A percentile compares a stretch with the other conserved stretches of the same genome.
These are phyloP conservation scores for Monilinia vaccinii-corymbosi DNA, from an alignment of 2,329 filamentous ascomycete species.

Conservation along the genomic window DNA sequence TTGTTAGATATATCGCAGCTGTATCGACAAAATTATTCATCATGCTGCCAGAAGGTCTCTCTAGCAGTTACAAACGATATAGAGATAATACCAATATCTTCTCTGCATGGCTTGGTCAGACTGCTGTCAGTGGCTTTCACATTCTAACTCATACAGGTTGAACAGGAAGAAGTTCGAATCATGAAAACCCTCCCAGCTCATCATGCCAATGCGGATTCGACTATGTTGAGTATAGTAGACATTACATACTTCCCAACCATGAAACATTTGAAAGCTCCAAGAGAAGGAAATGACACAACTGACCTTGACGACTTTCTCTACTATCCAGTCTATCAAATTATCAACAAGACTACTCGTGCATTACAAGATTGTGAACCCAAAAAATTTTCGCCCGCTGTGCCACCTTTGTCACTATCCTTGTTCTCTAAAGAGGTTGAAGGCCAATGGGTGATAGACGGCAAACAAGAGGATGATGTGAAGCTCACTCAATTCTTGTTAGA, in stretches of 20 bases:
- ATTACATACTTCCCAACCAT: not conserved
- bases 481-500: not conserved
- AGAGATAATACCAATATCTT: slow-evolving; percentile 1
- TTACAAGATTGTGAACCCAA: not conserved
- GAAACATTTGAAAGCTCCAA: not conserved
- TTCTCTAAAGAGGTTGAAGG: not conserved
- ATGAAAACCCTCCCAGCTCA: not conserved
- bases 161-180: not conserved
- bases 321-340: not conserved
- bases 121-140: not conserved
- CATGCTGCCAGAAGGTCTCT: not conserved
- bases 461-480: not conserved
- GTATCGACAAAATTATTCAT: not conserved
- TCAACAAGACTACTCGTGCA: not conserved
- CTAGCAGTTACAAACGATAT: slow-evolving; percentile 1
- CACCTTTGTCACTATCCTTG: not conserved
- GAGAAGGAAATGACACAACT: not conserved
- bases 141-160: not conserved
- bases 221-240: not conserved
- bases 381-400: not conserved
- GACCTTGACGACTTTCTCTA: not conserved
- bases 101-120: not conserved
- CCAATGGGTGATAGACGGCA: not conserved
- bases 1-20: not conserved
- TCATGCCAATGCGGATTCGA: not conserved